A percentile compares a stretch with the other conserved stretches of the same genome.
Conservation (phyloP, 1,139 yeast genomes). For the Hemisphaericaspora lyxosophila region DNA sequence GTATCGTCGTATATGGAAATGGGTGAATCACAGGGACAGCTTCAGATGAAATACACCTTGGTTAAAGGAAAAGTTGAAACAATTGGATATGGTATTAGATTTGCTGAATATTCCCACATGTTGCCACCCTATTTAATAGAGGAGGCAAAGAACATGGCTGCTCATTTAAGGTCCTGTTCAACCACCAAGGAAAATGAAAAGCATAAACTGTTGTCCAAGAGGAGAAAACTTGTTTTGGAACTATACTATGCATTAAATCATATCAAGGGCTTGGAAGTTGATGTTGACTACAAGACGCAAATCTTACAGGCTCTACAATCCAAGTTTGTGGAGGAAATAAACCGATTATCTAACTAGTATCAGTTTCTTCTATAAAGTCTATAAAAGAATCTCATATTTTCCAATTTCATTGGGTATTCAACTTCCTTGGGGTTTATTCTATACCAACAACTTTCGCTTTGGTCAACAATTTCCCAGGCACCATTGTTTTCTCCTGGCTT, state of each 20-base stretch:
- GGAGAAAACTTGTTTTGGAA: constrained; percentile 15
- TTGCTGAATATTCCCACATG: constrained; percentile 18
- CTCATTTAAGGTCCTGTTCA: constrained; percentile 9
- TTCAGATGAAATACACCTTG: constrained; percentile 29
- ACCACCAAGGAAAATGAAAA: constrained; percentile 4
- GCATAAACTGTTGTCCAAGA: constrained; percentile 7
- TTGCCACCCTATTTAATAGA: constrained; percentile 21
- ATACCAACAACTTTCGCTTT: constrained; percentile 82
- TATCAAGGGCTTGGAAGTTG: constrained; percentile 8
- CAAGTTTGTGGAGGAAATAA: constrained; percentile 15
- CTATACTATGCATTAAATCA: constrained; percentile 15
- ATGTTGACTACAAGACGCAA: constrained; percentile 10
- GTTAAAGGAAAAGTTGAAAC: constrained; percentile 19
- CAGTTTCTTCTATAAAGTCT: constrained; percentile 59
- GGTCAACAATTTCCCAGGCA: constrained; percentile 63
- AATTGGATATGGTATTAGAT: constrained; percentile 26
- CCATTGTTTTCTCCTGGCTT: constrained; percentile 50
- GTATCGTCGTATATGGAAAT: constrained; percentile 28
- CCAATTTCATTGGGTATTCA: constrained; percentile 69
- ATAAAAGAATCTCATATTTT: constrained; percentile 84
- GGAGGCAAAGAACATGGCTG: constrained; percentile 24
- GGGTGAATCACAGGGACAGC: constrained; percentile 14
- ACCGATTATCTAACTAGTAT: constrained; percentile 4
- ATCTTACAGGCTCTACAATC: constrained; percentile 12
- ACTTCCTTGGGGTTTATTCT: constrained; percentile 56